Evolutionary conservation across 257 asterid genomes (phyloP).

Genomic region (Solanum microdontum): DNA sequence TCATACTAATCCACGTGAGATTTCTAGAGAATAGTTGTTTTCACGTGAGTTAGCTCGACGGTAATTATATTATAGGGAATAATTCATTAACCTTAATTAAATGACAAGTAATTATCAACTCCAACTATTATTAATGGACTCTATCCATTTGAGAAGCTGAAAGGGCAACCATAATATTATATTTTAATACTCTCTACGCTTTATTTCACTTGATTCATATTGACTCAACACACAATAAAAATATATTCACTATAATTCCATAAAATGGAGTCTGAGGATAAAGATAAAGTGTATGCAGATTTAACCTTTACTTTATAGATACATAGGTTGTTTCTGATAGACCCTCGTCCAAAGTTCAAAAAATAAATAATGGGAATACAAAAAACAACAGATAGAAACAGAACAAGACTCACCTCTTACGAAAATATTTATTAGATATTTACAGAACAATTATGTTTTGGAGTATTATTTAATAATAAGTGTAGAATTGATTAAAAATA

Average conservation of each 20-base stretch:
- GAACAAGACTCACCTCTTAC: neutral
- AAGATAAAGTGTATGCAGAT: rapidly evolving
- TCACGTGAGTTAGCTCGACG: neutral
- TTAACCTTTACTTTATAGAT: neutral
- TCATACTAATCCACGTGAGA: neutral
- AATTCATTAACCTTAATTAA: neutral
- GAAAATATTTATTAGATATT: neutral
- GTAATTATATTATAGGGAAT: neutral
- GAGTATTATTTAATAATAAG: neutral
- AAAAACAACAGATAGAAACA: neutral
- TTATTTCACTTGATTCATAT: neutral
- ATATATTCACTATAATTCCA: rapidly evolving
- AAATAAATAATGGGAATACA: neutral
- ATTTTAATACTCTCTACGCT: neutral
- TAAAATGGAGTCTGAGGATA: rapidly evolving
- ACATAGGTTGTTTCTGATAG: rapidly evolving
- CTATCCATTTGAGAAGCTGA: neutral
- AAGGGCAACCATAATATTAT: neutral
- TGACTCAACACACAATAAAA: rapidly evolving
- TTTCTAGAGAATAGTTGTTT: neutral
- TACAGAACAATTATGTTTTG: neutral
- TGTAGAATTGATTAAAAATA: neutral
- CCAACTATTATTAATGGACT: neutral
- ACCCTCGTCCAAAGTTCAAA: neutral
- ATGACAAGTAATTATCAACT: neutral